Percentiles rank a stretch among this genome's conserved stretches.
Conservation (phyloP, 2,329 filamentous ascomycete species). For the Eutypella sp. region DNA sequence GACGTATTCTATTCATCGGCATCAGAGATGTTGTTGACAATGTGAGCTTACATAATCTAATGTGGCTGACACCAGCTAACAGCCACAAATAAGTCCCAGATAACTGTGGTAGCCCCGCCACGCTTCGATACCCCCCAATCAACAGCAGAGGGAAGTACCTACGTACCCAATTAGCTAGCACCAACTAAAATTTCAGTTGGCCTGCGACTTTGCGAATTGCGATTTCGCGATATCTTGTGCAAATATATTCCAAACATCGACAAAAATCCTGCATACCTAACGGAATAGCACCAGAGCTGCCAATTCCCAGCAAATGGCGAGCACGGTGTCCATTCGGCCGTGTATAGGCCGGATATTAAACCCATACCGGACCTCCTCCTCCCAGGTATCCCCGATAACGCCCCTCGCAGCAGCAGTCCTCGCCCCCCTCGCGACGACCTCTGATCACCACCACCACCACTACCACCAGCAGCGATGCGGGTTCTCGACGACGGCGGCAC, state of each 20-base stretch:
- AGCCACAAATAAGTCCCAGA: too few species aligned
- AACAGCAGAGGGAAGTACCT: too few species aligned
- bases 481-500: conserved; percentile 28
- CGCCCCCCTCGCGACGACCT: conserved; percentile 3
- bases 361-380: conserved; percentile 10
- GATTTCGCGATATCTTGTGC: too few species aligned
- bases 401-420: conserved; percentile 13
- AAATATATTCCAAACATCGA: too few species aligned
- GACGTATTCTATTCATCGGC: too few species aligned
- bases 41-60: too few species aligned
- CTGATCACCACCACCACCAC: conserved; percentile 6
- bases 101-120: too few species aligned
- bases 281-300: not conserved
- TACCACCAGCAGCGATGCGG: conserved; percentile 15
- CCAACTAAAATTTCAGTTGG: not conserved
- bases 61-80: too few species aligned
- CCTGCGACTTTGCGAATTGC: too few species aligned
- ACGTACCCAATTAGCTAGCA: too few species aligned
- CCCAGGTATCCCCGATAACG: conserved; percentile 8
- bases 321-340: conserved; percentile 23
- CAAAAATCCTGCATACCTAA: not conserved
- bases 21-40: too few species aligned
- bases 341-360: conserved; percentile 24
- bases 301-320: conserved; percentile 25
- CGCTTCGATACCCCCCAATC: too few species aligned